phyloP scores from a whole-genome alignment of 768 basidiomycete species.

The Cantharellus anzutake region DNA sequence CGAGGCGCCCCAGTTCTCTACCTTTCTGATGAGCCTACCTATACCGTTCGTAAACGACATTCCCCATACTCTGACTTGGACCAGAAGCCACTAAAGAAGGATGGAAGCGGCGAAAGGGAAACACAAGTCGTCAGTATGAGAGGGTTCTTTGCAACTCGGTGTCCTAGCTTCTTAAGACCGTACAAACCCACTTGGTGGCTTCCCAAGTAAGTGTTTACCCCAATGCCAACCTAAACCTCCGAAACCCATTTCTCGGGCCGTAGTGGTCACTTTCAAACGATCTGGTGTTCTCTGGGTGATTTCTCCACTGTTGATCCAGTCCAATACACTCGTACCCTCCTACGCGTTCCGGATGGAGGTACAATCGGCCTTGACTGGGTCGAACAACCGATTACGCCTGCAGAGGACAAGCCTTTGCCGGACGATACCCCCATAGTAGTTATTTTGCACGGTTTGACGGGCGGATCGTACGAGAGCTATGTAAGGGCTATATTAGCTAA shows the following conservation, averaged over 20 bases:
- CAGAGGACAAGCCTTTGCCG: conserved; percentile 17
- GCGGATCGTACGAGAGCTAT: conserved; percentile 77
- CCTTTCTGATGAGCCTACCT: neutral
- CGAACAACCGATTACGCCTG: neutral
- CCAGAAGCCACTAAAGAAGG: neutral
- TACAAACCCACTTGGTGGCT: conserved; percentile 20
- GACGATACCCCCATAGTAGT: conserved; percentile 22
- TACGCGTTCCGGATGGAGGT: conserved; percentile 24
- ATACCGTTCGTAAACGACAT: neutral
- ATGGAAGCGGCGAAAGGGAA: neutral
- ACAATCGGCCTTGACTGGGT: conserved; percentile 18
- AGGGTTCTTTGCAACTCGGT: conserved; percentile 8
- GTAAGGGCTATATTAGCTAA: conserved; percentile 65
- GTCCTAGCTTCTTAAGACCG: conserved; percentile 9
- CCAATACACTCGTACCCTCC: conserved; percentile 19
- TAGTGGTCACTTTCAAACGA: conserved; percentile 23
- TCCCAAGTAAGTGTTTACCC: conserved; percentile 14
- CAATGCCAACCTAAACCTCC: neutral
- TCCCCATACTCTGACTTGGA: neutral
- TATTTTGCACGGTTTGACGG: conserved; percentile 27
- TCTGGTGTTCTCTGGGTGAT: conserved; percentile 20
- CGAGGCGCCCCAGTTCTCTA: neutral
- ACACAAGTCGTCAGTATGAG: conserved; percentile 4
- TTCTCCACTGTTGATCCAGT: conserved; percentile 21
- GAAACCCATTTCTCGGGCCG: neutral